These are phyloP conservation scores for Hamamelis virginiana DNA, from an alignment of 164 flowering plant species.

Conservation along the genomic window DNA sequence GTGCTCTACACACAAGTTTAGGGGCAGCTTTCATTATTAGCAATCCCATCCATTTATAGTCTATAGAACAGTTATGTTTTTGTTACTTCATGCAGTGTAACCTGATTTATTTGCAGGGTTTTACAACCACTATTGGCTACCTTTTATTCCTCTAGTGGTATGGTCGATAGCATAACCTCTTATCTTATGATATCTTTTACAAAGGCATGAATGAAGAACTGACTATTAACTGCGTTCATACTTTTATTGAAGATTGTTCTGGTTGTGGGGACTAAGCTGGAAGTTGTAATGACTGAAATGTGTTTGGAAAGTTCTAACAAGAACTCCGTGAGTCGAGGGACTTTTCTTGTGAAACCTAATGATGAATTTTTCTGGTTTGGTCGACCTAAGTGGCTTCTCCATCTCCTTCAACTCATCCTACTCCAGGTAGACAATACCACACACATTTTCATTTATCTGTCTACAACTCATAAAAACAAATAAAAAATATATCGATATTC, in stretches of 20 bases:
- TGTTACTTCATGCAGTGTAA: not conserved
- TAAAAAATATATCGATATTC: not conserved
- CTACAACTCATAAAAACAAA: not conserved
- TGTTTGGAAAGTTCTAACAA: constrained; percentile 38
- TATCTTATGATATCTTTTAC: not conserved
- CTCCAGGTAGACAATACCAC: constrained; percentile 36
- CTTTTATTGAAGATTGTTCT: constrained; percentile 27
- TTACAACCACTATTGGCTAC: constrained; percentile 20
- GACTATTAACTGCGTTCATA: not conserved
- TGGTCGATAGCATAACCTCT: not conserved
- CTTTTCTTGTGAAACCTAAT: constrained; percentile 39
- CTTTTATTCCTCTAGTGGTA: constrained; percentile 21
- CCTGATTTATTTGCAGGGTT: constrained; percentile 15
- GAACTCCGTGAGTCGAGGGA: constrained; percentile 40
- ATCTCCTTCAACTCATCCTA: constrained; percentile 45
- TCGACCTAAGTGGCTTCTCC: constrained; percentile 37
- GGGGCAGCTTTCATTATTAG: not conserved
- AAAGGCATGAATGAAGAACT: not conserved
- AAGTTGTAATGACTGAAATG: constrained; percentile 42
- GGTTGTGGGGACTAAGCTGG: constrained; percentile 43
- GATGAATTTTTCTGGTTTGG: constrained; percentile 52
- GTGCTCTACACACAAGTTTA: not conserved
- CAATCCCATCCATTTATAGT: not conserved
- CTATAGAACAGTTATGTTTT: not conserved
- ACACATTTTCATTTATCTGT: not conserved